Evolutionary conservation across 306 rosid genomes (phyloP).

Genomic region (Datisca glomerata): DNA sequence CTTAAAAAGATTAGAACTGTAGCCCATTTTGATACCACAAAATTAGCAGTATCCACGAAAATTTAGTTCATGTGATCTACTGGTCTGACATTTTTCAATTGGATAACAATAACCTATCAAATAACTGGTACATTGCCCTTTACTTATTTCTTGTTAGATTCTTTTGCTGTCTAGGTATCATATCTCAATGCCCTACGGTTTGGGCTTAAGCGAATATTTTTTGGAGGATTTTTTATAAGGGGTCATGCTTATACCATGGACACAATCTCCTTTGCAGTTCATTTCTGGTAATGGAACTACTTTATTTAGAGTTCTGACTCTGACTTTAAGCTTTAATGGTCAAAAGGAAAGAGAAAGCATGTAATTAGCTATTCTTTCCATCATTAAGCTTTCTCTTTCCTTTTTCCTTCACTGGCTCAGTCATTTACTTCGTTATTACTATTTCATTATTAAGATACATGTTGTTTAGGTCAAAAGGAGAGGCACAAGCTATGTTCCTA

Average conservation of each 20-base stretch:
- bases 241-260: slow-evolving; percentile 99
- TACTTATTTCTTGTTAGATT: slow-evolving; percentile 10
- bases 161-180: slow-evolving; percentile 50
- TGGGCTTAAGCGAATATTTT: slow-evolving; percentile 83
- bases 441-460: slow-evolving; percentile 12
- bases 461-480: slow-evolving; percentile 79
- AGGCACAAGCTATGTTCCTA: slow-evolving; percentile 91
- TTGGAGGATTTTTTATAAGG: slow-evolving; percentile 97
- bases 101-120: not conserved
- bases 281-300: slow-evolving; percentile 47
- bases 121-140: slow-evolving; percentile 1
- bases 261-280: slow-evolving; percentile 92
- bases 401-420: slow-evolving; percentile 1
- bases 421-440: not conserved
- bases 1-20: too few relatives aligned
- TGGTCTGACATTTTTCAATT: not conserved
- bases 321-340: not conserved
- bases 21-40: too few relatives aligned
- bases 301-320: not conserved
- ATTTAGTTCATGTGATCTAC: too few relatives aligned
- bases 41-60: too few relatives aligned
- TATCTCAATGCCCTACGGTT: slow-evolving; percentile 82
- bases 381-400: not conserved
- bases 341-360: not conserved
- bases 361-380: not conserved